Base-by-base conservation (phyloP, 306 rosid genomes). In the Mimosa pudica region DNA sequence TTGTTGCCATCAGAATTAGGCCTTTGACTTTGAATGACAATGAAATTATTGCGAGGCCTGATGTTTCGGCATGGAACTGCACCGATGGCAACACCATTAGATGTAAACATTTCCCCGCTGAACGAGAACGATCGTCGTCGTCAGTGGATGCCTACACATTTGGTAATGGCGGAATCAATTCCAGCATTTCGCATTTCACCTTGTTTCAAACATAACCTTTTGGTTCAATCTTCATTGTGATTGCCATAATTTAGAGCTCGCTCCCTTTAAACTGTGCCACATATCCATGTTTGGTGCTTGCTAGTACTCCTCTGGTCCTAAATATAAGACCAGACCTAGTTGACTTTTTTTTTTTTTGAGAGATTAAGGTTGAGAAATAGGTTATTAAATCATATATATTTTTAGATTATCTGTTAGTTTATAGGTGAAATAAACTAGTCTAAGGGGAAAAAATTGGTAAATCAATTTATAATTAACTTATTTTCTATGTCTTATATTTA, bases 21-120 rank as follows among this genome's bases (percentile, higher is more conserved):
- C 98, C 98, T 11, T 76, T 91, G 90, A 95, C 98, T 11, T 76
- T 91, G 90, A 95, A 89, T 71, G 91, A 84, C 3, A 92, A 47
- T 70, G 99, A 92, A 64, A 73, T 36, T 32, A 38, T 24, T 24
- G 30, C 76, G 5, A 86, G 82, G 72, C 82, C 79, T 46, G 97
- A 91, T 57, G 86, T 69, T 0, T 83, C 89, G 0, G 94, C 91
- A 11, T 95, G 94, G 98, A 89, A 85, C 73, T 90, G 90, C 76
- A 3, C 76, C 79, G 63, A 75, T 71, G 49, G 61, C 7, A 86
- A 83, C 77, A 79, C 94, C 67, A 77, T 95, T 80, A 71, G 60
- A 41, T 86, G 80, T 78, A 86, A 84, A 81, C 84, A 77, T 57
- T 82, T 12, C 71, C 71, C 65, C 45, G 74, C 84, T 0, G 97